Conservation (phyloP, 2,329 filamentous ascomycete species). For the Nigrospora osmanthi region DNA sequence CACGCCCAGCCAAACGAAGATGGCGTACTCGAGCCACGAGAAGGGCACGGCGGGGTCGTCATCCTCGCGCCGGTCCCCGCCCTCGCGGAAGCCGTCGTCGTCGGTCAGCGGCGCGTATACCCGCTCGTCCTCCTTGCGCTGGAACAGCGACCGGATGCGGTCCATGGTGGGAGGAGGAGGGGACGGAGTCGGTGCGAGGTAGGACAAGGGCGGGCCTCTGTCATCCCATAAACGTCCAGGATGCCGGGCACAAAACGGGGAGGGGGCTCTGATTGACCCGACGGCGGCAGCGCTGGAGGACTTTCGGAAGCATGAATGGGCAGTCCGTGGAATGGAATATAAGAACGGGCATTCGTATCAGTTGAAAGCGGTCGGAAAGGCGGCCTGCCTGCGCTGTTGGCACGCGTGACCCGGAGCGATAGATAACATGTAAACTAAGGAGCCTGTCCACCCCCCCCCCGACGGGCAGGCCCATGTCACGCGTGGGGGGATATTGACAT, state of each 20-base stretch:
- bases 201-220: background rate
- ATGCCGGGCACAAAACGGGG: background rate
- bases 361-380: too few relatives aligned
- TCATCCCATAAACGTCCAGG: background rate
- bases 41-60: constrained; percentile 47
- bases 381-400: too few relatives aligned
- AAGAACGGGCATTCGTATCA: too few relatives aligned
- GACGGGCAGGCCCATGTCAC: too few relatives aligned
- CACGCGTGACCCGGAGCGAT: too few relatives aligned
- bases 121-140: constrained; percentile 18
- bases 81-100: constrained; percentile 11
- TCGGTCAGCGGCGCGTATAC: constrained; percentile 26
- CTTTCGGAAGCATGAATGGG: too few relatives aligned
- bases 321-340: too few relatives aligned
- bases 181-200: background rate
- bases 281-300: too few relatives aligned
- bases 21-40: constrained; percentile 77
- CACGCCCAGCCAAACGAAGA: constrained; percentile 79
- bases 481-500: too few relatives aligned
- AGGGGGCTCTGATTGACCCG: too few relatives aligned
- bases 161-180: constrained; percentile 25
- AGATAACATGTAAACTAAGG: too few relatives aligned
- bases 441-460: too few relatives aligned
- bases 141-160: constrained; percentile 28
- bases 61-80: constrained; percentile 16